Conservation (phyloP, 2,329 filamentous ascomycete species). For the Neonectria punicea region DNA sequence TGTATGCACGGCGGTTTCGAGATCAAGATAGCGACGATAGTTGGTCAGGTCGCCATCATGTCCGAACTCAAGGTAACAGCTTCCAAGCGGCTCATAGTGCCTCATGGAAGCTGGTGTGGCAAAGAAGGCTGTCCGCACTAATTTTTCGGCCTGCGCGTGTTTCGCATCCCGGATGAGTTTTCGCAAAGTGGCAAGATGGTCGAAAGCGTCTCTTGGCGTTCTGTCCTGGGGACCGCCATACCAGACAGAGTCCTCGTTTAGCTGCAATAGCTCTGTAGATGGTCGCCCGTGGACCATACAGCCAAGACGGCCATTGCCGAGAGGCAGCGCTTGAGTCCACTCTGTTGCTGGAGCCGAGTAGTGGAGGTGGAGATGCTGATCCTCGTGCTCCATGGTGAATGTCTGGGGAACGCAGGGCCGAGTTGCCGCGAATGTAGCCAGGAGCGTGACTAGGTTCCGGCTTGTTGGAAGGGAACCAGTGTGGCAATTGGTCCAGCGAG, state of each 20-base stretch:
- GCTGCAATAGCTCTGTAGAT: conserved; percentile 51
- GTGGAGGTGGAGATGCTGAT: conserved; percentile 33
- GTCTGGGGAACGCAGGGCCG: conserved; percentile 17
- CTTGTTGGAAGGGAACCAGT: not conserved
- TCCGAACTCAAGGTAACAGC: conserved; percentile 51
- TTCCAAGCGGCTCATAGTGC: conserved; percentile 47
- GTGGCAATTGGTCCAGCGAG: conserved; percentile 13
- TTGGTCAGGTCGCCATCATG: conserved; percentile 43
- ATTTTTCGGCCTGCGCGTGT: conserved; percentile 38
- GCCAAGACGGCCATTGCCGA: conserved; percentile 59
- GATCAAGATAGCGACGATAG: conserved; percentile 54
- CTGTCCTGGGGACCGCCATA: conserved; percentile 57
- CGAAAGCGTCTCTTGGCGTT: conserved; percentile 47
- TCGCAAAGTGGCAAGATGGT: conserved; percentile 31
- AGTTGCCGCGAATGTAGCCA: conserved; percentile 11
- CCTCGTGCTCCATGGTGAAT: not conserved
- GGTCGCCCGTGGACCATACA: conserved; percentile 57
- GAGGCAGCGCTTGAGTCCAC: conserved; percentile 53
- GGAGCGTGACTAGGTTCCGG: conserved; percentile 7
- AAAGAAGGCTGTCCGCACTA: conserved; percentile 38
- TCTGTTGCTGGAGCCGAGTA: conserved; percentile 38
- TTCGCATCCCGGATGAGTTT: conserved; percentile 37
- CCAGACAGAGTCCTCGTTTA: conserved; percentile 62
- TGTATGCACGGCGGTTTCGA: conserved; percentile 48
- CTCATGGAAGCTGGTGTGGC: conserved; percentile 40